Evolutionary conservation across 805 yeast genomes (phyloP), one percentile per base, ranked within the genome.

Genomic region (Lachancea lanzarotensis): DNA sequence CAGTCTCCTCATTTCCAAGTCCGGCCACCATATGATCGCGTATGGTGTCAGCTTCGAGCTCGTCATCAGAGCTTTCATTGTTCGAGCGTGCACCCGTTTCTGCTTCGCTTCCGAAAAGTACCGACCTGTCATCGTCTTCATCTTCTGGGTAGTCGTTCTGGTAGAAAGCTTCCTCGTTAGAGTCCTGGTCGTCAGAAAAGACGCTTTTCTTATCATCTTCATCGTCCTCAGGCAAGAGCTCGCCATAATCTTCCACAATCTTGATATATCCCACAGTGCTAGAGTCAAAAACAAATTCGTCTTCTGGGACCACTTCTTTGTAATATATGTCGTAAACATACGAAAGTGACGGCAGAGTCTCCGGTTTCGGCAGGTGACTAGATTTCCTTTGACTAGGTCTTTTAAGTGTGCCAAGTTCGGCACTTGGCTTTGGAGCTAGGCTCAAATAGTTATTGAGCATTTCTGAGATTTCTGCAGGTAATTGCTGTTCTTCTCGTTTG

Each of bases 101-200:
- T 3, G 57, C 71, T 15, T 62, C 68, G 19, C 63, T 65, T 10
- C 68, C 68, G 36, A 64, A 60, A 3, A 66, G 50, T 18, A 69
- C 52, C 1, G 71, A 61, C 44, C 69, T 52, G 40, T 67, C 80
- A 9, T 79, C 88, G 55, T 85, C 91, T 51, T 88, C 96, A 57
- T 90, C 96, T 38, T 88, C 95, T 0, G 98, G 98, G 57, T 91
- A 91, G 57, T 91, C 98, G 63, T 93, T 91, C 55, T 80, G 79
- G 60, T 91, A 91, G 57, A 81, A 90, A 45, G 85, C 88, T 66
- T 91, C 98, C 17, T 96, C 96, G 58, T 85, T 85, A 0, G 93
- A 84, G 57, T 85, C 95, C 50, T 84, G 91, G 55, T 85, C 88
- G 52, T 84, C 93, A 0, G 87, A 74, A 9, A 64, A 54, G 2